Percentiles rank a stretch among this genome's conserved stretches.
These are phyloP conservation scores for Pseudophaeomoniella oleicola DNA, from an alignment of 2,329 filamentous ascomycete species.

Conservation along the genomic window DNA sequence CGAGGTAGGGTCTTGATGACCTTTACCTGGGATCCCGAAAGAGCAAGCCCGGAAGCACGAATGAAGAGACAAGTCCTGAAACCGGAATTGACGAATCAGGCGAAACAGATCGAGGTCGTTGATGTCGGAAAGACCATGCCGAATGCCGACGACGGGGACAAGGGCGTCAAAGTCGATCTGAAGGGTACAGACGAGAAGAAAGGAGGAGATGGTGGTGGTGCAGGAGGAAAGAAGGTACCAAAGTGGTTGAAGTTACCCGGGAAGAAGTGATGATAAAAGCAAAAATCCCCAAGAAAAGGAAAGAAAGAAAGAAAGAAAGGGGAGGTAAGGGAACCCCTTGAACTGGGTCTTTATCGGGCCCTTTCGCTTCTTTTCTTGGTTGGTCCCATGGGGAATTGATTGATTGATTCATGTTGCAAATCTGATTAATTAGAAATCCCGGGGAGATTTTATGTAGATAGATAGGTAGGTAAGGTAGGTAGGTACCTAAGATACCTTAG, in stretches of 20 bases:
- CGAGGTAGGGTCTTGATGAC: constrained; percentile 59
- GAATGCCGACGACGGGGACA: constrained; percentile 23
- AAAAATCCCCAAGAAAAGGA: too few relatives aligned
- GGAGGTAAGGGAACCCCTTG: too few relatives aligned
- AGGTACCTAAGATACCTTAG: too few relatives aligned
- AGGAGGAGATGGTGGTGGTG: constrained; percentile 23
- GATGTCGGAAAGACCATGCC: constrained; percentile 28
- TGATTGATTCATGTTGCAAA: too few relatives aligned
- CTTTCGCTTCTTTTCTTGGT: too few relatives aligned
- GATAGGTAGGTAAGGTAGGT: too few relatives aligned
- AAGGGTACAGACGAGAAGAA: constrained; percentile 20
- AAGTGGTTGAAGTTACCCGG: constrained; percentile 60
- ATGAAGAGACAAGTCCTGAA: constrained; percentile 44
- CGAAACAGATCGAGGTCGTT: constrained; percentile 52
- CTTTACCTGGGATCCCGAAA: constrained; percentile 55
- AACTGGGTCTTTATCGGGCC: too few relatives aligned
- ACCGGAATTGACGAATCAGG: constrained; percentile 43
- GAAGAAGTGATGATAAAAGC: constrained; percentile 61
- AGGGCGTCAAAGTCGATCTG: constrained; percentile 12
- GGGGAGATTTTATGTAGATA: too few relatives aligned
- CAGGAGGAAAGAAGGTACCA: constrained; percentile 30
- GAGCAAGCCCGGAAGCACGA: constrained; percentile 41
- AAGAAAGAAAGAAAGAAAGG: too few relatives aligned
- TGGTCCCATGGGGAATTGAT: too few relatives aligned
- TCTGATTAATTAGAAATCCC: too few relatives aligned